A percentile compares a stretch with the other conserved stretches of the same genome.
Evolutionary conservation across 768 basidiomycete species (phyloP).

Genomic region (Suillus clintonianus): DNA sequence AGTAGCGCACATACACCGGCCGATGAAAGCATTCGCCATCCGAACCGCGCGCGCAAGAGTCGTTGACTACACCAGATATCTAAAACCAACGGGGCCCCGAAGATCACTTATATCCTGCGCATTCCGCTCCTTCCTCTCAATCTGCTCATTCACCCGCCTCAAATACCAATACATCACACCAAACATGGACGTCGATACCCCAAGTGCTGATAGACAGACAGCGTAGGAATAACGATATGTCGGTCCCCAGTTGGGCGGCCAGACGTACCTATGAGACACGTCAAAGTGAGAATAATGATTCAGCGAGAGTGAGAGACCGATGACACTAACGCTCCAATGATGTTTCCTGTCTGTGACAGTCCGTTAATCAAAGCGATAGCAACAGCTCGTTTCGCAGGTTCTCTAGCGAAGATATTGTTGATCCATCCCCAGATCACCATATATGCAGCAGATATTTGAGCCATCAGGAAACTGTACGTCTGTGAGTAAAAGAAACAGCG

Average conservation of each 20-base stretch:
- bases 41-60: background rate
- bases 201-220: no score
- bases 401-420: slow-evolving; percentile 61
- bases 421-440: slow-evolving; percentile 56
- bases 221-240: no score
- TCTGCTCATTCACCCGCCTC: no score
- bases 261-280: background rate
- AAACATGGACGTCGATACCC: no score
- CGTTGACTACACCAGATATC: background rate
- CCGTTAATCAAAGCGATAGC: slow-evolving; percentile 78
- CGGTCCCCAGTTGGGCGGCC: no score
- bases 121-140: no score
- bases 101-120: no score
- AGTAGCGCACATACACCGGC: background rate
- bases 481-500: background rate
- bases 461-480: slow-evolving; percentile 62
- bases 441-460: slow-evolving; percentile 68
- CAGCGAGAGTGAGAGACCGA: background rate
- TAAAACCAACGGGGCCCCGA: no score
- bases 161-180: no score
- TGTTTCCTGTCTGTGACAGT: slow-evolving; percentile 78
- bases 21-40: background rate
- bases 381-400: slow-evolving; percentile 82
- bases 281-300: background rate
- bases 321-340: slow-evolving; percentile 67